Evolutionary conservation across 2,329 filamentous ascomycete species (phyloP), one percentile per base, ranked within the genome.

Genomic region (Ascochyta koolunga): DNA sequence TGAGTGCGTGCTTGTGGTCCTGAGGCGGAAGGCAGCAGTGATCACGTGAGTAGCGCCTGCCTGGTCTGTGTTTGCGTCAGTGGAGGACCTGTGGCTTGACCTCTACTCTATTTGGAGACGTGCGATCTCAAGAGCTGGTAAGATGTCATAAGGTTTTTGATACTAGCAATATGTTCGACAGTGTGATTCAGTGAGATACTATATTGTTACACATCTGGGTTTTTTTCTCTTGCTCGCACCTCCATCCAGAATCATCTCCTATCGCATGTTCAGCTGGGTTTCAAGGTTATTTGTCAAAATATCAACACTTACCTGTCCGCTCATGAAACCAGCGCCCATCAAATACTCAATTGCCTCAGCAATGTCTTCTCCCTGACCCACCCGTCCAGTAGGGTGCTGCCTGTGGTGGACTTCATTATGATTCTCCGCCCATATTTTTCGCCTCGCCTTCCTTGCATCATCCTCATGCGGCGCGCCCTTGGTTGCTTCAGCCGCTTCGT

Each of bases 341-440:
- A 78, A 61, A 64, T 76, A 79, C 60, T 75, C 68, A 18, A 79
- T 74, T 33, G 76, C 75, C 50, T 67, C 67, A 10, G 70, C 60
- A n/a, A 79, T 63, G 60, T 82, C 80, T 45, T 82, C 80, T 8
- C 80, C 79, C 49, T 73, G 76, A 1, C 80, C 80, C 10, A 82
- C 80, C 33, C 80, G 64, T 4, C 80, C 79, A 9, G 75, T 78
- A 21, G 79, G 68, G 65, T 83, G 80, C 77, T 80, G 82, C 56
- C 65, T 57, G 48, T 79, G 78, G 58, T 82, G 79, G 49, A 76
- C 70, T 51, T 76, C 69, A 1, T 68, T 73, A 51, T 82, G 63
- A 1, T 76, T 78, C 2, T 80, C 76, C 44, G 79, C 78, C 80
- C 79, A 82, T 2, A 56, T 24, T 50, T 56, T 52, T 42, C 62